These are phyloP conservation scores for Magnusiomyces sp. DNA, from an alignment of 1,139 yeast species.

Conservation along the genomic window DNA sequence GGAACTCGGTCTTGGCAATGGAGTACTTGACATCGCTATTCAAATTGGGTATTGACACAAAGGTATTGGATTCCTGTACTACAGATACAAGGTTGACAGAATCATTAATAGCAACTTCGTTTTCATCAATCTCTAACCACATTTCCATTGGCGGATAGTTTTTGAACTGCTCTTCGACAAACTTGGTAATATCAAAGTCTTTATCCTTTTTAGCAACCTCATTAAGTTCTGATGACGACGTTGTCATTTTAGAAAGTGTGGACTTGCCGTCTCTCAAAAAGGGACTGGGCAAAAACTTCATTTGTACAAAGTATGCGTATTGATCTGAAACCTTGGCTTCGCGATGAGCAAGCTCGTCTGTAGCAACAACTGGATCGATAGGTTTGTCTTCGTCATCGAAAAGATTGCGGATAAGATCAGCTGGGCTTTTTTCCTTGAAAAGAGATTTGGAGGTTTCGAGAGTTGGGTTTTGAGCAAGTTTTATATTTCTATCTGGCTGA, in stretches of 20 bases:
- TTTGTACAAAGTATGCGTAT: constrained; percentile 37
- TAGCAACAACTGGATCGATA: too few relatives aligned
- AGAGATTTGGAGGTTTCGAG: too few relatives aligned
- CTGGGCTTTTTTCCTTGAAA: too few relatives aligned
- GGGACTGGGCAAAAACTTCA: constrained; percentile 44
- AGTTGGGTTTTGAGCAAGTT: too few relatives aligned
- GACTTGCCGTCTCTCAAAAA: constrained; percentile 19
- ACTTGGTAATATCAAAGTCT: too few relatives aligned
- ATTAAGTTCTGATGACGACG: constrained; percentile 1
- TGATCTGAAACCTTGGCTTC: constrained; percentile 34
- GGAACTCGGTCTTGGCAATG: constrained; percentile 32
- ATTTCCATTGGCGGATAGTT: constrained; percentile 47
- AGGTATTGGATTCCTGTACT: constrained; percentile 40
- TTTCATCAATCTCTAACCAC: constrained; percentile 41
- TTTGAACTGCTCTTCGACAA: constrained; percentile 18
- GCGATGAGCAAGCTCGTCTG: too few relatives aligned
- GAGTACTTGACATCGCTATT: constrained; percentile 41
- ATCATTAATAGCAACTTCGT: constrained; percentile 36
- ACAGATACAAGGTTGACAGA: constrained; percentile 40
- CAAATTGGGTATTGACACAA: constrained; percentile 37
- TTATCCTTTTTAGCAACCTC: not conserved
- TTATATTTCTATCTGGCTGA: too few relatives aligned
- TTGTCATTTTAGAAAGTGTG: not conserved
- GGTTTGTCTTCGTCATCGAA: too few relatives aligned
- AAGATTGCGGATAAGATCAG: too few relatives aligned